Evolutionary conservation across 495 filamentous ascomycete genomes (phyloP), one percentile per base, ranked within the genome.

Genomic region (Penicillium argentinense): DNA sequence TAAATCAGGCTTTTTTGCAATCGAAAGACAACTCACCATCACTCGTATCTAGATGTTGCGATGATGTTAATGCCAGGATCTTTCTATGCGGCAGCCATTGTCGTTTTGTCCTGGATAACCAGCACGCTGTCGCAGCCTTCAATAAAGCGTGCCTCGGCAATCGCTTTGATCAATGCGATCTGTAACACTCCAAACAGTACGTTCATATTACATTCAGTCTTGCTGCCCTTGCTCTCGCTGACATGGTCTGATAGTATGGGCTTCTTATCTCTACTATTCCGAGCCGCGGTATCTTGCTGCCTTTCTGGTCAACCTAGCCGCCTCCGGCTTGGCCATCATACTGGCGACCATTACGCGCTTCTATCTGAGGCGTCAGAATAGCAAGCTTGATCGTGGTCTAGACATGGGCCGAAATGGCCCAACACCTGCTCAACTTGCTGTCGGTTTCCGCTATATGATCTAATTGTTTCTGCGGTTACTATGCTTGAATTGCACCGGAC

Each of bases 331-430:
- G 3, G 42, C 49, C 16, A 46, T 52, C 14, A 13, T 52, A 9
- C 33, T 52, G 21, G 49, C 49, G 3, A 37, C 42, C 16, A n/a
- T 7, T 5, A 45, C 42, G 14, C 34, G 32, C 22, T 46, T 52
- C 6, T 46, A 52, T 38, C 47, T 62, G 5, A 39, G 40, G 12
- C 32, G 47, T 18, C 51, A 59, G 41, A 62, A 62, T 32, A 45
- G 39, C 6, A 59, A 59, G 26, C 39, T 62, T 11, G 59, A 62
- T 23, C 39, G 56, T 9, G 59, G 56, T 13, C 39, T 53, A 49
- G 39, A 56, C 12, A 18, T 34, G 12, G 56, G 56, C 23, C 47
- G 34, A 29, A 42, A 56, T 33, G 59, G 59, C 9, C 59, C 56
- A 25, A 62, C 56, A 5, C 32, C 34, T 9, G 59, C 38, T 16